Base-by-base conservation (phyloP, 1,284 basidiomycete species). In the Anthracocystis panici-leucophaei region DNA sequence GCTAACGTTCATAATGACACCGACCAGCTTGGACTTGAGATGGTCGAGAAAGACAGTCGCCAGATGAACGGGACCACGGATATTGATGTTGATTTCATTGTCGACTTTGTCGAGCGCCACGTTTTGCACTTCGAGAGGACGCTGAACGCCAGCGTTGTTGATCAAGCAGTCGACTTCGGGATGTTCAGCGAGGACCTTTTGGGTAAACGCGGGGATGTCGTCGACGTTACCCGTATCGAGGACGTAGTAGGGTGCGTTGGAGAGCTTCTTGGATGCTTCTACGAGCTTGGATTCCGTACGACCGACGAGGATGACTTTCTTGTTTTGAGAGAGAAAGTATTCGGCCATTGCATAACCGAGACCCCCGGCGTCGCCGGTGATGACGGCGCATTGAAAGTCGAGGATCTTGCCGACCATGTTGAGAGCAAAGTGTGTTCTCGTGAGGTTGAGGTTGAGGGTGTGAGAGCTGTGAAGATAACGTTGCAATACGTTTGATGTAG, bases 121-220 rank as follows among this genome's bases (percentile, higher is more conserved):
- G 20, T 75, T 64, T 27, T 82, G 69, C n/a, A 84, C 72, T 49
- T 83, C 78, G 18, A 83, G 51, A 1, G 79, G 77, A 35, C 76
- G 52, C 60, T 87, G 86, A 0, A 87, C 86, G 6, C 86, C 86
- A 5, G 86, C 86, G 75, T 87, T 87, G 77, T 86, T 86, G 77
- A 86, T 85, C 55, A 87, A 61, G 51, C 85, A 86, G 73, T 87
- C 86, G 33, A 86, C 76, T 42, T 87, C 86, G 5, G 86, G 86
- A 59, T 86, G 85, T 52, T 87, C 85, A 18, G 60, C 56, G 20
- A 80, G 68, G 31, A 87, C 66, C 50, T 79, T 84, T 20, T 82
- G 69, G 51, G 81, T 60, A 62, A 86, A 85, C 1, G 79, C 55
- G 5, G 81, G 67, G 29, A 85, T 76, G 14, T 82, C 76, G 9